These are phyloP conservation scores for Microcyclospora pomicola DNA, from an alignment of 2,329 filamentous ascomycete species.

Conservation along the genomic window DNA sequence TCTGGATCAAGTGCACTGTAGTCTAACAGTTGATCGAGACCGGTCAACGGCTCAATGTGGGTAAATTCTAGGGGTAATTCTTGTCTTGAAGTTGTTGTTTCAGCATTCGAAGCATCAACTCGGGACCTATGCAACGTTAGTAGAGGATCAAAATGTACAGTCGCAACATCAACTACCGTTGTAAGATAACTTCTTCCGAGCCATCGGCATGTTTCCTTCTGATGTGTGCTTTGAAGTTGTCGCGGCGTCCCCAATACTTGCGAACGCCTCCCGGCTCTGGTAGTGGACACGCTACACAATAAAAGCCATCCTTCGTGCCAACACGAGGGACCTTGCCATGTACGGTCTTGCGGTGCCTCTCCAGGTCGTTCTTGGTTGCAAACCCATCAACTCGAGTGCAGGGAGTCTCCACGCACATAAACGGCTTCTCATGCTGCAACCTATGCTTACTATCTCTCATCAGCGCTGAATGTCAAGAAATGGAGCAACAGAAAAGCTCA, in stretches of 20 bases:
- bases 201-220: constrained; percentile 48
- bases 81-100: no score
- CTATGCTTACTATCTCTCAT: constrained; percentile 52
- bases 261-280: constrained; percentile 42
- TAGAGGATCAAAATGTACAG: no score
- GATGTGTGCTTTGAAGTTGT: constrained; percentile 79
- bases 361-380: constrained; percentile 65
- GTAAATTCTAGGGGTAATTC: no score
- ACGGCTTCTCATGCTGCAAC: constrained; percentile 54
- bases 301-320: constrained; percentile 28
- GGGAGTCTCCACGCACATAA: constrained; percentile 42
- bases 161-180: constrained; percentile 24
- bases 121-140: no score
- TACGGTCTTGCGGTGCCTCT: constrained; percentile 59
- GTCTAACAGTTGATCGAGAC: no score
- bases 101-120: no score
- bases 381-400: constrained; percentile 54
- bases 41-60: no score
- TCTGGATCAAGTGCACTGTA: no score
- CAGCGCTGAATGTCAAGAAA: not conserved
- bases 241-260: constrained; percentile 66
- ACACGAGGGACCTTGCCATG: constrained; percentile 41
- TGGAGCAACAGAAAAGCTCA: not conserved
- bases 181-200: constrained; percentile 31
- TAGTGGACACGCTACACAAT: constrained; percentile 47